Evolutionary conservation across 768 basidiomycete genomes (phyloP), one percentile per base, ranked within the genome.

Genomic region (Rhodosporidiobolus odoratus): DNA sequence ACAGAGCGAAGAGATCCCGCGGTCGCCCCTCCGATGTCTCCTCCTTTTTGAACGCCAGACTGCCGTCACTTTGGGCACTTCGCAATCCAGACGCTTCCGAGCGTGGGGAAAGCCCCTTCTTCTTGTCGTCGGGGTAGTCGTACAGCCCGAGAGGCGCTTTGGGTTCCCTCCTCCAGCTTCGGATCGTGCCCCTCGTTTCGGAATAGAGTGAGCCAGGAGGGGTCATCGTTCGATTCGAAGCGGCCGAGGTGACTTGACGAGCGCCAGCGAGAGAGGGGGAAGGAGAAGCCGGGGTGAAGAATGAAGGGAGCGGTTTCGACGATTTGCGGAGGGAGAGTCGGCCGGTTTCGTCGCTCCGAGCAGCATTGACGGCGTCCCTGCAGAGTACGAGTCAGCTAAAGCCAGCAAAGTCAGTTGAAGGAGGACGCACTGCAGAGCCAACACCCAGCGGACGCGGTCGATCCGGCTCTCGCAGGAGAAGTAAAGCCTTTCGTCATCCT

Each of bases 341-440:
- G 56, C 12, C 32, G 34, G 23, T 30, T 21, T 15, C 41, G 10
- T 17, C 2, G 27, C 5, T 21, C 4, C 21, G 45, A 23, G 45
- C 10, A 35, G 34, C 32, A 4, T 21, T 15, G 47, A 62, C 23
- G 16, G 60, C 60, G 25, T 62, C 37, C 25, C 62, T 62, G 37
- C 15, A 57, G 23, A 25, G 34, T 2, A 23, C 48, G 25, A 8
- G 35, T 21, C 13, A 48, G 23, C 15, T 3, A 32, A 34, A 23
- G 32, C 12, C 21, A 23, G 4, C 35, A n/a, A 17, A 25, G 43
- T 16, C 6, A 25, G 19, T 45, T 45, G 8, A 21, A 35, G 1
- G 3, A 13, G 16, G 23, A 47, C 72, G 16, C 13, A 73, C 72
- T 61, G 48, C 1, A 73, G 27, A 25, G 68, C 65, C 9, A 65